Evolutionary conservation across 2,329 filamentous ascomycete genomes (phyloP), one percentile per base, ranked within the genome.

Genomic region (Botrytis deweyae): DNA sequence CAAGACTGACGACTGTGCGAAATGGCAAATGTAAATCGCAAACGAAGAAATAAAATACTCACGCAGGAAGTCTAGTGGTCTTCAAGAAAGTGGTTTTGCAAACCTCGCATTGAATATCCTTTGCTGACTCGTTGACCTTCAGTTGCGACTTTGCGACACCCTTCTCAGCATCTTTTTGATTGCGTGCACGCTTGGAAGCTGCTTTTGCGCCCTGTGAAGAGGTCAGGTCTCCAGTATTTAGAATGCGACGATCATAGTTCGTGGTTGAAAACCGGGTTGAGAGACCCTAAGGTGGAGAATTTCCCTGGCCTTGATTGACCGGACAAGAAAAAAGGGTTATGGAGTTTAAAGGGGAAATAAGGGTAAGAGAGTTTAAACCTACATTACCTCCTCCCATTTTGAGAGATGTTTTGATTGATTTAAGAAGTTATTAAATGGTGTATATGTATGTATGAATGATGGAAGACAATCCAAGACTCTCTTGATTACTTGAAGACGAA

Each of bases 51-150:
- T 10, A n/a, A n/a, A 65, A 16, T 62, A 84, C 88, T 78, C 86
- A 91, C 89, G 91, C 90, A 79, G 91, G 91, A 75, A 87, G 89
- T 81, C 91, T 91, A 75, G 91, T 91, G 52, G 92, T 95, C 86
- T 91, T 91, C 78, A 94, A 87, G 85, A 95, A 94, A 44, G 91
- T 92, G 78, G 91, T 88, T 84, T 90, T 92, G 91, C 92, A 95
- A 80, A 90, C 86, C 78, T 88, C 84, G 87, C 92, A 95, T 83
- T 93, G 91, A 83, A 94, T 93, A 80, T 88, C 90, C 86, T 90
- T 92, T 74, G 92, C 92, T 78, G 90, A 86, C 78, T 88, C 86
- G 85, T 94, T 94, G 78, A 85, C 83, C 84, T 92, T 92, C 81
- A 91, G 86, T 83, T 93, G 91, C 76, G 91, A 92, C 84, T 90